Evolutionary conservation across 495 filamentous ascomycete genomes (phyloP).

Genomic region (Thermothielavioides terrestris): DNA sequence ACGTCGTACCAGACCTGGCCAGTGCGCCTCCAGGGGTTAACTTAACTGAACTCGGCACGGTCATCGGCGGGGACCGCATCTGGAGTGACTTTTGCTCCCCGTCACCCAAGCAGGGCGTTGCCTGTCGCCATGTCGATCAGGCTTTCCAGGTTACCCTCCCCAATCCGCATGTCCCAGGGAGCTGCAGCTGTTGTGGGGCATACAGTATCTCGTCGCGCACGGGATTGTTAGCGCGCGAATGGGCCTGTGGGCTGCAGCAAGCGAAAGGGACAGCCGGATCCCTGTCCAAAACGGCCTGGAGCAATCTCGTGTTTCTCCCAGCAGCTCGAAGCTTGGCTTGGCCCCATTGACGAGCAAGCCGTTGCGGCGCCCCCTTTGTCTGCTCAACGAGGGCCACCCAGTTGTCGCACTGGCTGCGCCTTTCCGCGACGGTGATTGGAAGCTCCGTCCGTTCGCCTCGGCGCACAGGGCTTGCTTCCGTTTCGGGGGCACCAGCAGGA

Average conservation of each 20-base stretch:
- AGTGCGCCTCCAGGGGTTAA: too few relatives aligned
- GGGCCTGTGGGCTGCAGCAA: slow-evolving; percentile 24
- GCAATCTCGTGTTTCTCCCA: slow-evolving; percentile 28
- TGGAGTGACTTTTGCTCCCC: too few relatives aligned
- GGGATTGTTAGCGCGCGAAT: slow-evolving; percentile 2
- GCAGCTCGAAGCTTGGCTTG: slow-evolving; percentile 23
- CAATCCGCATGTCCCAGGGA: slow-evolving; percentile 19
- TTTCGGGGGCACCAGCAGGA: background rate
- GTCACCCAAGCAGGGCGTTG: too few relatives aligned
- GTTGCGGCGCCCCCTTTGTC: slow-evolving; percentile 15
- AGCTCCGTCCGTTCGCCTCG: background rate
- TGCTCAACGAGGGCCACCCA: slow-evolving; percentile 4
- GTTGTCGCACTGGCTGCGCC: too few relatives aligned
- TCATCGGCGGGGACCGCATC: too few relatives aligned
- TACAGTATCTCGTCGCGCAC: too few relatives aligned
- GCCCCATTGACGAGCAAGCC: slow-evolving; percentile 3
- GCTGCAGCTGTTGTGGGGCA: slow-evolving; percentile 14
- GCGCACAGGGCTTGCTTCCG: slow-evolving; percentile 4
- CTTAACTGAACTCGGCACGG: too few relatives aligned
- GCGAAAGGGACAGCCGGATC: slow-evolving; percentile 19
- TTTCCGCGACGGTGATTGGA: slow-evolving; percentile 1
- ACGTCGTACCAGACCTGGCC: too few relatives aligned
- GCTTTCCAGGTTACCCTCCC: too few relatives aligned
- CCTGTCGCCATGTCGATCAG: too few relatives aligned
- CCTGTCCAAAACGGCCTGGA: slow-evolving; percentile 29